A percentile compares a stretch with the other conserved stretches of the same genome.
Evolutionary conservation across 768 basidiomycete genomes (phyloP).

Genomic region (Lactarius psammicola): DNA sequence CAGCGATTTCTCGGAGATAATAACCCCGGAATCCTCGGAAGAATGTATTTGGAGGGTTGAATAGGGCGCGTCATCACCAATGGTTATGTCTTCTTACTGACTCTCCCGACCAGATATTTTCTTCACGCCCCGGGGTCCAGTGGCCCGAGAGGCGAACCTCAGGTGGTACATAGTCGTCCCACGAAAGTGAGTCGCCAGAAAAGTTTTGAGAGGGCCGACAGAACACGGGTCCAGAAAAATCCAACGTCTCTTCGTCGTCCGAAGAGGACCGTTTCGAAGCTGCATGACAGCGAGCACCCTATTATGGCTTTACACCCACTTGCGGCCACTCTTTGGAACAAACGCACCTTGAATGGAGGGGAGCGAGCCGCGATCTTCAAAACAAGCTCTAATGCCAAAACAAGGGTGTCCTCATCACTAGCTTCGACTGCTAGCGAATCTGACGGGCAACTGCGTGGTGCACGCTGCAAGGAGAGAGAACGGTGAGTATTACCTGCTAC

Average conservation of each 20-base stretch:
- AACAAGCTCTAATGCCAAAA: constrained; percentile 24
- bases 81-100: not conserved
- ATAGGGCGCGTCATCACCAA: not conserved
- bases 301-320: not conserved
- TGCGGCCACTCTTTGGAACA: not conserved
- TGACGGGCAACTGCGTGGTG: not conserved
- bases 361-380: constrained; percentile 19
- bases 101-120: constrained; percentile 13
- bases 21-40: not conserved
- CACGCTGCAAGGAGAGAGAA: not conserved
- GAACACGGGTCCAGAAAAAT: constrained; percentile 6
- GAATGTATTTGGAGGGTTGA: not conserved
- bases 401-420: constrained; percentile 11
- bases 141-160: constrained; percentile 1
- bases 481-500: not conserved
- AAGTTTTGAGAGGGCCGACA: constrained; percentile 4
- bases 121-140: not conserved
- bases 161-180: constrained; percentile 8
- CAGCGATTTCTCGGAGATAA: not conserved
- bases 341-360: constrained; percentile 19
- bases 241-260: not conserved
- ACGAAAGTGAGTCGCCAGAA: constrained; percentile 1
- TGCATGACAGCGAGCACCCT: not conserved
- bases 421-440: not conserved
- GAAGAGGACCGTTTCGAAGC: not conserved